A percentile compares a stretch with the other conserved stretches of the same genome.
These are phyloP conservation scores for Capillidium rhysosporum DNA, from an alignment of 371 early-diverging fungal genomes.

Conservation along the genomic window DNA sequence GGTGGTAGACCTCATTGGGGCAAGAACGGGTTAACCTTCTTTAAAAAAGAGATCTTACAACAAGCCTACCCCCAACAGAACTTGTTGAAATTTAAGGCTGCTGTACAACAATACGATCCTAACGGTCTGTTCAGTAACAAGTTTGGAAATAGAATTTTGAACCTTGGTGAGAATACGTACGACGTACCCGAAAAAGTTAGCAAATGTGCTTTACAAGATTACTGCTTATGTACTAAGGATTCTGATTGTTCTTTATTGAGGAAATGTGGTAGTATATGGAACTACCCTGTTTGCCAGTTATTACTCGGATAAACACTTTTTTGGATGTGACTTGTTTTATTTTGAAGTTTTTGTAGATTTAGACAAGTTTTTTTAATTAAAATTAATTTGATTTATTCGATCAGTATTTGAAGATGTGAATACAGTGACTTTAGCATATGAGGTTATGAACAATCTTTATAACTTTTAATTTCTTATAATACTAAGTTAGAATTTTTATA, in stretches of 20 bases:
- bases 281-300: no score
- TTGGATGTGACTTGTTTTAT: no score
- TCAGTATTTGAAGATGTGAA: no score
- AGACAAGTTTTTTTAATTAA: no score
- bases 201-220: neutral
- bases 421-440: no score
- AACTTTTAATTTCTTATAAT: no score
- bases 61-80: neutral
- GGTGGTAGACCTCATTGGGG: constrained; percentile 1
- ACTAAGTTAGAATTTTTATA: no score
- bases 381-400: no score
- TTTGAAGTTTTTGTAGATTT: no score
- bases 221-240: neutral
- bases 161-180: neutral
- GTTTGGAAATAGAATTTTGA: neutral
- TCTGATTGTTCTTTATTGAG: neutral
- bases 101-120: neutral
- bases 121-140: neutral
- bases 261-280: neutral
- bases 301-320: no score
- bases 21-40: neutral
- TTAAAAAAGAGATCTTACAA: neutral
- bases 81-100: neutral
- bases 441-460: no score
- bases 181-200: neutral